Evolutionary conservation across 2,329 filamentous ascomycete genomes (phyloP), one percentile per base, ranked within the genome.

Genomic region (Cladosporium sp.): DNA sequence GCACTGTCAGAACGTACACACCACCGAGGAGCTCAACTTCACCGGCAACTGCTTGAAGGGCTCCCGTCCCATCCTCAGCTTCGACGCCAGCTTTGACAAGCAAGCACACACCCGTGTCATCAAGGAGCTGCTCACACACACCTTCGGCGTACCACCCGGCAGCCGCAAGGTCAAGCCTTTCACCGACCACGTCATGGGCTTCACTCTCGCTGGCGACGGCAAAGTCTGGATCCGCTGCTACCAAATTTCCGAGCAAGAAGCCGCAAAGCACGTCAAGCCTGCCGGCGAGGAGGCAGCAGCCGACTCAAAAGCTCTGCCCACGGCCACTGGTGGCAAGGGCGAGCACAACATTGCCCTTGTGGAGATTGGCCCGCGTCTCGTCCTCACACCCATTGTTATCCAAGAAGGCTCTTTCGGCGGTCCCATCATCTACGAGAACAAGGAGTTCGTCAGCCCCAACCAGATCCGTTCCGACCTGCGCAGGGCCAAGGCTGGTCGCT

Each of bases 191-290:
- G 89, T 99, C 63, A 92, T 97, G 83, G 88, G 87, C 59, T 95
- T 99, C 73, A 95, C 89, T 60, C 80, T 95, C 34, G 90, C 90
- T 3, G 93, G 96, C 70, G 38, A 49, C 42, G 91, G 90, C 69
- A 96, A 96, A 78, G 90, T 99, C 69, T 99, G 93, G 92, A 86
- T 97, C 60, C 86, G 94, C 55, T 91, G 93, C 70, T 99, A 97
- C 76, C 92, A 99, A 76, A 89, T 97, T 72, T 87, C 84, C 67
- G 92, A 97, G 75, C 87, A 88, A 0, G 90, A 94, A 69, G 76
- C 80, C n/a, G 78, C 81, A 40, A 78, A 82, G 66, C 64, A 70
- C 11, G 58, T 55, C 25, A 79, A 80, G 56, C 76, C 64, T 2
- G 66, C 67, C 22, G 65, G 59, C 14, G 59, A 56, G 67, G 47